phyloP scores from a whole-genome alignment of 2,329 filamentous ascomycete species.

The Ascocoryne sarcoides region DNA sequence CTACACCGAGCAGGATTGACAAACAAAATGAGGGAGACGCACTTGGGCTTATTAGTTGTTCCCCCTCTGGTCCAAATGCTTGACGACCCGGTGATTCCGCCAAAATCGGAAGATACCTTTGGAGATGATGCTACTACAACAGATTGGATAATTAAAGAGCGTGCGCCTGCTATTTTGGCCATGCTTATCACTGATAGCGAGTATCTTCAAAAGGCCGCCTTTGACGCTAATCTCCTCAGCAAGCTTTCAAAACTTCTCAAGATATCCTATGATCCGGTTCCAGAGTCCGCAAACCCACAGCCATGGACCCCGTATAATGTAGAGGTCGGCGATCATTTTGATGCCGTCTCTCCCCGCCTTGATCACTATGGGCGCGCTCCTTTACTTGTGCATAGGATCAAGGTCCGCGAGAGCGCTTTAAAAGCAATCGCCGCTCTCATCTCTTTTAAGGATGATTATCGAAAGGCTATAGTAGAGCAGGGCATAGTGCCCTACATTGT shows the following conservation, averaged over 20 bases:
- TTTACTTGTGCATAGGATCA: constrained; percentile 58
- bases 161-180: constrained; percentile 67
- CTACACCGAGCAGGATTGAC: constrained; percentile 61
- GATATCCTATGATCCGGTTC: constrained; percentile 52
- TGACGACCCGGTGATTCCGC: constrained; percentile 38
- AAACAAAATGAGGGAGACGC: constrained; percentile 53
- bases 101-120: constrained; percentile 33
- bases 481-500: constrained; percentile 76
- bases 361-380: constrained; percentile 54
- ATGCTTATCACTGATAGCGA: constrained; percentile 71
- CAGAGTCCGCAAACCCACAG: constrained; percentile 36
- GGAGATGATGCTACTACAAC: constrained; percentile 31
- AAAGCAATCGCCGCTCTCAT: constrained; percentile 76
- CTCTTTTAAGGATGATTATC: constrained; percentile 72
- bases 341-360: constrained; percentile 38
- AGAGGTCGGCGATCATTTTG: constrained; percentile 9
- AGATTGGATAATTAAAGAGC: constrained; percentile 52
- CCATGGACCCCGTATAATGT: constrained; percentile 42
- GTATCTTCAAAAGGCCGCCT: constrained; percentile 71
- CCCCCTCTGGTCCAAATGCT: constrained; percentile 62
- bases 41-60: constrained; percentile 58
- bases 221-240: constrained; percentile 57
- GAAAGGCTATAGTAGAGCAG: constrained; percentile 73
- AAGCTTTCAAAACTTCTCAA: constrained; percentile 56
- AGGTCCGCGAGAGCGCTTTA: constrained; percentile 65